Conservation (phyloP, 805 yeast species). For the Naumovozyma castellii region DNA sequence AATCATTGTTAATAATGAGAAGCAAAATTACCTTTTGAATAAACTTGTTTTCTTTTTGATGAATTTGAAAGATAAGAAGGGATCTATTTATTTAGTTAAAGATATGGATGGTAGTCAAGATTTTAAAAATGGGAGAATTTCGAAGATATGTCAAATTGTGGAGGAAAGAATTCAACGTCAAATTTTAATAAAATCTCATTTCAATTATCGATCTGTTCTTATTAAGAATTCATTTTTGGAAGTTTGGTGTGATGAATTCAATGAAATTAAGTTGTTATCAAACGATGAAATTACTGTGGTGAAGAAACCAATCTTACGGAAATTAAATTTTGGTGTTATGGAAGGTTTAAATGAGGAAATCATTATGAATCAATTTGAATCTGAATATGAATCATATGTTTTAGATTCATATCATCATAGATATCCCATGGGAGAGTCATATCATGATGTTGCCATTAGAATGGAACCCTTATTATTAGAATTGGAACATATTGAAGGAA, state of each 20-base stretch:
- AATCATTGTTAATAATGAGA: constrained; percentile 63
- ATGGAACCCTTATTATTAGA: constrained; percentile 85
- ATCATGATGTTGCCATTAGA: constrained; percentile 86
- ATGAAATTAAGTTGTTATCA: constrained; percentile 1
- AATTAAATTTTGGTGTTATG: constrained; percentile 56
- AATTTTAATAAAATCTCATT: background rate
- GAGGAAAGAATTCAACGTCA: constrained; percentile 2
- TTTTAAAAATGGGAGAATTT: background rate
- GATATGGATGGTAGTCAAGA: background rate
- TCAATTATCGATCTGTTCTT: no score
- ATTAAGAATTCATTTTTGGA: background rate
- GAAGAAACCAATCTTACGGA: background rate
- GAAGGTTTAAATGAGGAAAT: constrained; percentile 47
- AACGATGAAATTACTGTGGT: background rate
- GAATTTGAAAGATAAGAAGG: constrained; percentile 66
- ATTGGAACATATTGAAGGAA: constrained; percentile 83
- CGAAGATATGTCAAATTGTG: background rate
- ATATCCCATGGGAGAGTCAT: constrained; percentile 82
- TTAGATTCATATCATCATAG: constrained; percentile 73
- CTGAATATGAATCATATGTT: constrained; percentile 45
- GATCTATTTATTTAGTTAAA: background rate
- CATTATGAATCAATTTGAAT: constrained; percentile 43
- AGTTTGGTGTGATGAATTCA: background rate
- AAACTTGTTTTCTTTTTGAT: constrained; percentile 82
- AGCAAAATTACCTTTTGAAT: constrained; percentile 73